Conservation (phyloP, 1,284 basidiomycete species). For the Boletellus dicymbophilus region DNA sequence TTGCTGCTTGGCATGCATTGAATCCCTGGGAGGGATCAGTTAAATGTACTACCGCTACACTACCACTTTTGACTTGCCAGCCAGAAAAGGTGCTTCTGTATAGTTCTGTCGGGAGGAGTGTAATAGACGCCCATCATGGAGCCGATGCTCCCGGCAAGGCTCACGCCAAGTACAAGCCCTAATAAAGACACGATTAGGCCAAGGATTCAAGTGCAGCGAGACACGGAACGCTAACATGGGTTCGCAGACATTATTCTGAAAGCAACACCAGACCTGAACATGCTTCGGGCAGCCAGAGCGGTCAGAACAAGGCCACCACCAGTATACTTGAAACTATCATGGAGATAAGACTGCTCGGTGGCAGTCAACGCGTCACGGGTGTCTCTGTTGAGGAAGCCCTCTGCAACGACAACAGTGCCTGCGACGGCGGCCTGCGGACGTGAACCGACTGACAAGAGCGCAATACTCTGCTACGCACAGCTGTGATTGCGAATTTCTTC, state of each 20-base stretch:
- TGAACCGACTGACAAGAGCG: neutral
- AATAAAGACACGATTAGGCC: neutral
- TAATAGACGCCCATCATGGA: conserved; percentile 80
- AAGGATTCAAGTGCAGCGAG: neutral
- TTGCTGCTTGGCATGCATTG: conserved; percentile 85
- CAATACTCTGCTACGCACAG: conserved; percentile 35
- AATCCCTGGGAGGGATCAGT: conserved; percentile 59
- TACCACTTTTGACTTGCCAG: conserved; percentile 65
- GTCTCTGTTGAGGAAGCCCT: conserved; percentile 75
- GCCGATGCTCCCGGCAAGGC: conserved; percentile 76
- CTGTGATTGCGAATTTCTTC: conserved; percentile 52
- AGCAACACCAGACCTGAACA: conserved; percentile 78
- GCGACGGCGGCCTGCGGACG: conserved; percentile 61
- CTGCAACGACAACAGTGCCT: conserved; percentile 62
- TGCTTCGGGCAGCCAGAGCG: conserved; percentile 72
- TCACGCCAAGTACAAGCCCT: conserved; percentile 85
- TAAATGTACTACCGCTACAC: no score
- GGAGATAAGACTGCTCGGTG: conserved; percentile 70
- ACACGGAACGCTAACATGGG: conserved; percentile 58
- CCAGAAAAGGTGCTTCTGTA: conserved; percentile 80
- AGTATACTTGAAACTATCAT: conserved; percentile 86
- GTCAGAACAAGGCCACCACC: conserved; percentile 80
- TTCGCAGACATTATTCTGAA: conserved; percentile 84
- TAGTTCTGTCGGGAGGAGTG: conserved; percentile 70
- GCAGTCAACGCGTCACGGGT: conserved; percentile 66